Base-by-base conservation (phyloP, 768 basidiomycete species). In the Russula dissimulans region DNA sequence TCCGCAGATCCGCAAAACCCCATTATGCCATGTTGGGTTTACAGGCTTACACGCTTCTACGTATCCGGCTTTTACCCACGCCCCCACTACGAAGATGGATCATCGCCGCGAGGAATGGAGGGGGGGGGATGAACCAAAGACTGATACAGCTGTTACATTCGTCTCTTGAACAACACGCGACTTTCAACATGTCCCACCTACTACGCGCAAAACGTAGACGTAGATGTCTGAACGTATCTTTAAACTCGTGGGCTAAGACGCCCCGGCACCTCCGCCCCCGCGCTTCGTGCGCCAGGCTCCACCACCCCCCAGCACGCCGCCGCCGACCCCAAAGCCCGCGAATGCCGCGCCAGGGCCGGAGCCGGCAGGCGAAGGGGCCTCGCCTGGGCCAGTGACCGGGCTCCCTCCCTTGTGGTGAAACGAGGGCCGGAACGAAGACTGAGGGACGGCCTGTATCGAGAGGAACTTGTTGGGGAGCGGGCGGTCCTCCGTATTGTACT, bases 401-500 rank as follows among this genome's bases (percentile, higher is more conserved):
- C 70, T 73, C 57, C 71, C 63, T 41, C 69, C 65, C 63, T 71
- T 71, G 50, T 62, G 67, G 42, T 81, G 80, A 75, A 90, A 89
- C 11, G 81, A 79, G 0, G 86, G 75, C 43, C 89, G 81, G 75
- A 81, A 89, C 0, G 82, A 80, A 1, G 86, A 81, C 32, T 74
- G 69, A 2, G 89, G 89, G 50, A 85, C 74, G 0, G 87, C 73
- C 69, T 89, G 86, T 61, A 93, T 90, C 9, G 85, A 80, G 31
- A 93, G 73, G 74, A 91, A 94, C 69, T 89, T 91, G 73, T 88
- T 88, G 0, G 83, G 82, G 5, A 81, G 78, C 1, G 91, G 91
- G 32, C 87, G 80, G 66, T 92, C 90, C 56, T 93, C 91, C n/a
- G 84, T 89, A 69, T 94, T 91, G 66, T 84, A 92, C 88, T 91